These are phyloP conservation scores for Lactuca saligna DNA, from an alignment of 129 eudicot species.

Conservation along the genomic window DNA sequence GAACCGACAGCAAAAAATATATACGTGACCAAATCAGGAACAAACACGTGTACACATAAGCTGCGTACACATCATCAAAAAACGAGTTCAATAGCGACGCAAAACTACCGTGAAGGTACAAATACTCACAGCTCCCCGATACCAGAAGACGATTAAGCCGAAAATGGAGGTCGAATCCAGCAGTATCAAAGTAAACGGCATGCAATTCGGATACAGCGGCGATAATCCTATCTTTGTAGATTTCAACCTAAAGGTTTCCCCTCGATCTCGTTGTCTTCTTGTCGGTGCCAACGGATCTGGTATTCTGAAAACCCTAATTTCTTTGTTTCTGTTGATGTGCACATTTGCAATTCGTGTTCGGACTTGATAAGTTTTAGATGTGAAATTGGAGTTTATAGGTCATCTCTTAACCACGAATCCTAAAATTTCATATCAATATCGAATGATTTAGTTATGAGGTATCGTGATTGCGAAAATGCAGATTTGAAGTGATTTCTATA, in stretches of 20 bases:
- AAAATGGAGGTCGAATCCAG: slow-evolving; percentile 37
- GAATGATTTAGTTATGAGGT: slow-evolving; percentile 2
- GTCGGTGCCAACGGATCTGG: slow-evolving; percentile 99
- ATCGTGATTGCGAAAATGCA: not conserved
- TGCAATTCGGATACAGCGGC: slow-evolving; percentile 85
- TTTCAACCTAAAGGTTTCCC: slow-evolving; percentile 60
- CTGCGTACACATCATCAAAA: slow-evolving; percentile 15
- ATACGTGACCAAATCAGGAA: slow-evolving; percentile 18
- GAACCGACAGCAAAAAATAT: slow-evolving; percentile 23
- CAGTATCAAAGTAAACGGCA: slow-evolving; percentile 66
- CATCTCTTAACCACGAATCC: not conserved
- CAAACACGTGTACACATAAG: slow-evolving; percentile 17
- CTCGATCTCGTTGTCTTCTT: slow-evolving; percentile 93
- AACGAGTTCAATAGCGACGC: not conserved
- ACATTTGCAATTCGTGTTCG: not conserved
- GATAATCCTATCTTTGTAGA: slow-evolving; percentile 62
- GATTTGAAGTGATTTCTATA: not conserved
- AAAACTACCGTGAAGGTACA: slow-evolving; percentile 22
- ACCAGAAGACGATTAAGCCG: not conserved
- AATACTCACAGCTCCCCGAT: slow-evolving; percentile 12
- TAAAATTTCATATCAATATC: not conserved
- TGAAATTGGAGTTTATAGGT: not conserved
- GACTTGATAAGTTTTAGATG: not conserved
- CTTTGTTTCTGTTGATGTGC: not conserved
- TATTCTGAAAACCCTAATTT: slow-evolving; percentile 13